These are phyloP conservation scores for Ceratocystis destructans DNA, from an alignment of 2,329 filamentous ascomycete genomes.

Conservation along the genomic window DNA sequence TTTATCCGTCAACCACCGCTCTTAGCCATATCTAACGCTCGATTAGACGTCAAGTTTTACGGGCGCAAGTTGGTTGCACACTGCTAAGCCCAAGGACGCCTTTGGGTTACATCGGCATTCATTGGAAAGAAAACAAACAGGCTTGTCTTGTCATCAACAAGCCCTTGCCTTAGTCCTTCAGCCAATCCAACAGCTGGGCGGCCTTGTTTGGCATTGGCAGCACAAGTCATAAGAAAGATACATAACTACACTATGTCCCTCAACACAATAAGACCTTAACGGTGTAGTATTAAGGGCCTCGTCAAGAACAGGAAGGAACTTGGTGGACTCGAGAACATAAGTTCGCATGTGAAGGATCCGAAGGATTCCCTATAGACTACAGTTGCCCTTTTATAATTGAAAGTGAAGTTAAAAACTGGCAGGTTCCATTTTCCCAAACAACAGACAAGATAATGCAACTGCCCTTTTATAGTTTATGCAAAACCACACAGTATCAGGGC, in stretches of 20 bases:
- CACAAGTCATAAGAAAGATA: too few relatives aligned
- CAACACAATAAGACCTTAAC: too few relatives aligned
- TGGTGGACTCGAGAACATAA: neutral
- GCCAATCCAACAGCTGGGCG: too few relatives aligned
- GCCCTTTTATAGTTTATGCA: neutral
- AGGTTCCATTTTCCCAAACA: neutral
- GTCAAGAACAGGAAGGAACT: neutral
- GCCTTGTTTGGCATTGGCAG: too few relatives aligned
- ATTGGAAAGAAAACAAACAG: too few relatives aligned
- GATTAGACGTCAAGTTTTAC: conserved; percentile 3
- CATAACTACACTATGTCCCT: too few relatives aligned
- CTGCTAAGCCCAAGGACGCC: neutral
- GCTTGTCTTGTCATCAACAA: too few relatives aligned
- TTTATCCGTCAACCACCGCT: neutral
- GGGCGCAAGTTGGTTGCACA: conserved; percentile 5
- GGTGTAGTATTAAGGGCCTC: too few relatives aligned
- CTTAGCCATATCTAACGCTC: neutral
- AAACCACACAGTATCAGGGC: neutral
- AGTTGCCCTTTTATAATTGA: neutral
- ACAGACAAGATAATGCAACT: neutral
- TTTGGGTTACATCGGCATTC: conserved; percentile 4
- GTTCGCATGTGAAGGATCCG: neutral
- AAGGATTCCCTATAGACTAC: neutral
- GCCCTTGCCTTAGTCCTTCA: too few relatives aligned
- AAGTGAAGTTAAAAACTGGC: neutral